Percentiles rank a stretch among this genome's conserved stretches.
Evolutionary conservation across 768 basidiomycete genomes (phyloP).

Genomic region (Pleurotus giganteus): DNA sequence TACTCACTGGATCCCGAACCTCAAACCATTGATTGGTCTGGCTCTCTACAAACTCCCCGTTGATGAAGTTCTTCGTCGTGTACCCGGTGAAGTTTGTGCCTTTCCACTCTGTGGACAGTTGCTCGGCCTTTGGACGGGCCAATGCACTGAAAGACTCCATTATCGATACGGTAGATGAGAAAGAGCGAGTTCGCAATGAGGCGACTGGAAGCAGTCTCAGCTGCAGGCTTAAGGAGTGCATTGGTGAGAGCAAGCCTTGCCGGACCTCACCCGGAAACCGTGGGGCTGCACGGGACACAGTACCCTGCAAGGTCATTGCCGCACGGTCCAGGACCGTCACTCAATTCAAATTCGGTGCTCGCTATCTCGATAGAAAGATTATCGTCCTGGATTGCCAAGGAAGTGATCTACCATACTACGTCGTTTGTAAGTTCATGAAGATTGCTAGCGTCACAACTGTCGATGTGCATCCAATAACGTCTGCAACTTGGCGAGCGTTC

Average conservation of each 20-base stretch:
- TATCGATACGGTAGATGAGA: conserved; percentile 47
- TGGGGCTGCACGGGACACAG: conserved; percentile 8
- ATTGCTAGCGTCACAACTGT: neutral
- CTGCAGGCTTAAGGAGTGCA: conserved; percentile 23
- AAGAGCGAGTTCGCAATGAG: conserved; percentile 25
- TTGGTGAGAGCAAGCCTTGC: conserved; percentile 16
- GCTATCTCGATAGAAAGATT: no score
- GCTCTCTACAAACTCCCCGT: conserved; percentile 87
- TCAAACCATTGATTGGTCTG: conserved; percentile 79
- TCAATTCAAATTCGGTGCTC: no score
- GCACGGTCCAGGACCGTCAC: no score
- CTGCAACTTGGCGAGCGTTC: conserved; percentile 70
- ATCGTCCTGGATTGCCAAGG: no score
- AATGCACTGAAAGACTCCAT: conserved; percentile 45
- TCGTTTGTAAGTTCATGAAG: no score
- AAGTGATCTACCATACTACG: no score
- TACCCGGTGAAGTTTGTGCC: conserved; percentile 87
- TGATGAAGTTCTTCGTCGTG: conserved; percentile 89
- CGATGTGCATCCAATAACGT: conserved; percentile 29
- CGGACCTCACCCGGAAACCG: conserved; percentile 8
- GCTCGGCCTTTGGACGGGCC: conserved; percentile 63
- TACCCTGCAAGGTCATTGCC: neutral
- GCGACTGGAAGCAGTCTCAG: conserved; percentile 29
- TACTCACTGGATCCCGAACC: conserved; percentile 81
- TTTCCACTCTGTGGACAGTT: conserved; percentile 74